Evolutionary conservation across 768 basidiomycete species (phyloP).

Genomic region (Panaeolus papilionaceus): DNA sequence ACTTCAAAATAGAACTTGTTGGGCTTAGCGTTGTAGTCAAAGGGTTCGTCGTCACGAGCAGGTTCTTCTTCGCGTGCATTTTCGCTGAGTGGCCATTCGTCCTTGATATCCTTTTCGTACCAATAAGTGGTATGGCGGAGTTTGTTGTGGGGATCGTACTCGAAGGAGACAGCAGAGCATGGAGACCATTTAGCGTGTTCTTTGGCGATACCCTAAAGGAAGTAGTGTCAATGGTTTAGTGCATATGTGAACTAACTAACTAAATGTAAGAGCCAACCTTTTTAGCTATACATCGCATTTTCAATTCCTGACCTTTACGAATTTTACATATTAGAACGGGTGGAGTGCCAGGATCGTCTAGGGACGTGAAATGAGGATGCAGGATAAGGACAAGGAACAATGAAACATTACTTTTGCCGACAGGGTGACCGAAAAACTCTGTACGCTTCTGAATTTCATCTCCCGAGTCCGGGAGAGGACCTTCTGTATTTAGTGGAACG

Average conservation of each 20-base stretch:
- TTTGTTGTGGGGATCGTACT: conserved; percentile 98
- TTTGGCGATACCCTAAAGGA: conserved; percentile 88
- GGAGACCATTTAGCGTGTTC: conserved; percentile 99
- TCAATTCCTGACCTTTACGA: conserved; percentile 92
- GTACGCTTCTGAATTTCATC: conserved; percentile 80
- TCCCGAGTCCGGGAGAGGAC: conserved; percentile 49
- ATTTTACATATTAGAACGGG: conserved; percentile 92
- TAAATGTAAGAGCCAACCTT: conserved; percentile 58
- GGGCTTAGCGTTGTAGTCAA: conserved; percentile 89
- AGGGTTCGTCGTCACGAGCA: conserved; percentile 79
- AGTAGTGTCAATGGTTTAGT: conserved; percentile 10
- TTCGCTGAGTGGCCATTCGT: conserved; percentile 91
- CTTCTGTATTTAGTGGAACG: conserved; percentile 42
- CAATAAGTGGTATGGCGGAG: conserved; percentile 95
- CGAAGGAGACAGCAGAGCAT: conserved; percentile 92
- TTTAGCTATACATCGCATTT: conserved; percentile 85
- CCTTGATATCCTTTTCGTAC: conserved; percentile 82
- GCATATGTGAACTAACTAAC: neutral
- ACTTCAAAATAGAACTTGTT: conserved; percentile 93
- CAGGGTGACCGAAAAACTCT: conserved; percentile 79
- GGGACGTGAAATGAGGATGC: conserved; percentile 18
- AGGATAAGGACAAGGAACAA: conserved; percentile 11
- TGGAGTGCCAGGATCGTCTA: conserved; percentile 63
- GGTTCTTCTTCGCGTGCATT: conserved; percentile 88
- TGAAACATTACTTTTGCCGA: conserved; percentile 73